Evolutionary conservation across 169 alveolate genomes (phyloP).

Genomic region (Theileria orientalis): DNA sequence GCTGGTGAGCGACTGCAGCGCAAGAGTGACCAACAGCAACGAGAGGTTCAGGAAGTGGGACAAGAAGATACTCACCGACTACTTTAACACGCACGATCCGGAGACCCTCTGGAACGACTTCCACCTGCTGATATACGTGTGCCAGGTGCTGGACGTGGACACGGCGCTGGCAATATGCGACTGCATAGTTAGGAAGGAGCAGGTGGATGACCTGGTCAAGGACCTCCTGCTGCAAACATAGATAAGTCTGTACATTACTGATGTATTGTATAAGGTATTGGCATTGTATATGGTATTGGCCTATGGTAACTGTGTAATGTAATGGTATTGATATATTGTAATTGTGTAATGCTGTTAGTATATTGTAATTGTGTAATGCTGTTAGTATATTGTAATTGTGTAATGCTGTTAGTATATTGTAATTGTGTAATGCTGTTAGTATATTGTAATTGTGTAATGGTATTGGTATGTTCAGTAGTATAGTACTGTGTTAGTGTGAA

Average conservation of each 20-base stretch:
- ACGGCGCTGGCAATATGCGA: conserved; percentile 83
- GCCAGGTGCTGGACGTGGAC: conserved; percentile 89
- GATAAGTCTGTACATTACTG: too few relatives aligned
- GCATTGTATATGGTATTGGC: neutral
- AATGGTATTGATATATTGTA: too few relatives aligned
- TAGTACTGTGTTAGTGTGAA: neutral
- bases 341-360: neutral
- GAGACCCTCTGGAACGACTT: conserved; percentile 70
- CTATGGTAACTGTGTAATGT: neutral
- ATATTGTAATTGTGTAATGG: neutral
- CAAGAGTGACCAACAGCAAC: neutral
- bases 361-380: too few relatives aligned
- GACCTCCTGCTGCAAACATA: conserved; percentile 25
- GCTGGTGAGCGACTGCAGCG: neutral
- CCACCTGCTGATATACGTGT: conserved; percentile 84
- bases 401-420: too few relatives aligned
- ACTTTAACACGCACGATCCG: neutral
- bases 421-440: neutral
- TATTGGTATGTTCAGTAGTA: neutral
- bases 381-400: too few relatives aligned
- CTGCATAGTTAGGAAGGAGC: conserved; percentile 61
- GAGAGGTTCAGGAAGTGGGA: conserved; percentile 22
- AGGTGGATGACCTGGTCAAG: conserved; percentile 62
- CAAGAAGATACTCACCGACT: neutral
- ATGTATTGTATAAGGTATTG: neutral